Percentiles rank a stretch among this genome's conserved stretches.
These are phyloP conservation scores for Mycena vitilis DNA, from an alignment of 768 basidiomycete genomes.

Conservation along the genomic window DNA sequence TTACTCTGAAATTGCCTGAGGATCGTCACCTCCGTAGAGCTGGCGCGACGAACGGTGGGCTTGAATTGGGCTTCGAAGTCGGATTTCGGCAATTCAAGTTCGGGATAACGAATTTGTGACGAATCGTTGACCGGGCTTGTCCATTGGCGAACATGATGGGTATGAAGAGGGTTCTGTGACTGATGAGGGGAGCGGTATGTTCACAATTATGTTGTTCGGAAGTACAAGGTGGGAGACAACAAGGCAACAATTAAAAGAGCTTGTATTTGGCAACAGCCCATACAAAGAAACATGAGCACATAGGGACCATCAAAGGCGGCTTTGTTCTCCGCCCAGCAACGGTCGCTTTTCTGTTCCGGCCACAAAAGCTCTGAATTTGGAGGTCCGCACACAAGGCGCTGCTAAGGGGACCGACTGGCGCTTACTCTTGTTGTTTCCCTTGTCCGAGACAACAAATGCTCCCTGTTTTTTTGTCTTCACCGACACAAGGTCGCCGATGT, in stretches of 20 bases:
- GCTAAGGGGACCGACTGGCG: conserved; percentile 28
- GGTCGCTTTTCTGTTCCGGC: conserved; percentile 9
- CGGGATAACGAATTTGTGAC: no score
- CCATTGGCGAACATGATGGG: background rate
- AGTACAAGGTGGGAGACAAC: background rate
- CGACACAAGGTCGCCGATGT: conserved; percentile 27
- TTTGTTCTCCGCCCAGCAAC: conserved; percentile 23
- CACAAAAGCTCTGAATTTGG: conserved; percentile 13
- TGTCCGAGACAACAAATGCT: conserved; percentile 17
- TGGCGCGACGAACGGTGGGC: no score
- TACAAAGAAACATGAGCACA: conserved; percentile 6
- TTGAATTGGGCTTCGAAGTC: no score
- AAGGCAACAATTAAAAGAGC: conserved; percentile 5
- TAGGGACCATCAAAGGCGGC: conserved; percentile 22
- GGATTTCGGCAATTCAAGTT: no score
- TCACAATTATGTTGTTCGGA: background rate
- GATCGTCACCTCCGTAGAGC: no score
- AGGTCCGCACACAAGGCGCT: conserved; percentile 9
- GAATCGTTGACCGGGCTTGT: no score
- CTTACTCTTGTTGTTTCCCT: conserved; percentile 18
- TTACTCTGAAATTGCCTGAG: no score
- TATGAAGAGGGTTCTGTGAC: background rate
- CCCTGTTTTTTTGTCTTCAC: conserved; percentile 15
- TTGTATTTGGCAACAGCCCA: conserved; percentile 7
- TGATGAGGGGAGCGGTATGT: background rate